phyloP scores from a whole-genome alignment of 2,329 filamentous ascomycete genomes.

The Phoma herbarum region DNA sequence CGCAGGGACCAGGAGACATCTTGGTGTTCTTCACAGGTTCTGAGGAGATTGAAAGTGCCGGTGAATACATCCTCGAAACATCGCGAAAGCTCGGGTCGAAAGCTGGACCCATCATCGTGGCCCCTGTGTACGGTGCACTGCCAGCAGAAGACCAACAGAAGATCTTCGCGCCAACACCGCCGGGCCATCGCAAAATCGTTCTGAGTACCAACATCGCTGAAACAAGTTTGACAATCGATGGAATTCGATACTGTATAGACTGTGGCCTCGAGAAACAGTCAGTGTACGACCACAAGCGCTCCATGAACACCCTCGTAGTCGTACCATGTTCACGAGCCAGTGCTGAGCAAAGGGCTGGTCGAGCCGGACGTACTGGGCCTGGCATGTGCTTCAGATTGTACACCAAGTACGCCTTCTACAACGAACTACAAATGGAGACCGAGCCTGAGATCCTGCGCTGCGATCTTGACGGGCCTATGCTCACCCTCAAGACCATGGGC shows the following conservation, averaged over 20 bases:
- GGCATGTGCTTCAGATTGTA: conserved; percentile 95
- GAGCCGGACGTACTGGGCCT: conserved; percentile 89
- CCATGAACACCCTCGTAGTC: conserved; percentile 91
- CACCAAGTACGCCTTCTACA: conserved; percentile 92
- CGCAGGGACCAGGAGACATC: conserved; percentile 76
- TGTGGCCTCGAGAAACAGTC: conserved; percentile 96
- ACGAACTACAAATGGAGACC: conserved; percentile 91
- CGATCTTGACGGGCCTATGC: conserved; percentile 82
- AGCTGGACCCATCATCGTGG: conserved; percentile 86
- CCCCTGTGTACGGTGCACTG: conserved; percentile 93
- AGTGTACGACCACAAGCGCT: conserved; percentile 87
- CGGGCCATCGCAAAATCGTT: conserved; percentile 86
- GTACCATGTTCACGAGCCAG: conserved; percentile 91
- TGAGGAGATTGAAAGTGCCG: conserved; percentile 92
- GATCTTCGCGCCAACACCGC: conserved; percentile 93
- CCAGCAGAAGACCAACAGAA: conserved; percentile 90
- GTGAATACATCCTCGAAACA: conserved; percentile 84
- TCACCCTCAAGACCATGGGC: conserved; percentile 87
- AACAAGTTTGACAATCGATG: conserved; percentile 93
- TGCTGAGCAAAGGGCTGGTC: conserved; percentile 90
- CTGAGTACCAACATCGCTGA: conserved; percentile 97
- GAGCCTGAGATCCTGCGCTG: conserved; percentile 93
- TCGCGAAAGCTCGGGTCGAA: conserved; percentile 84
- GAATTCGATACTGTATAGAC: conserved; percentile 95
- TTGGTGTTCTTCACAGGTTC: conserved; percentile 95